Base-by-base conservation (phyloP, 352 stramenopile genomes). In the Phytophthora hybrid region DNA sequence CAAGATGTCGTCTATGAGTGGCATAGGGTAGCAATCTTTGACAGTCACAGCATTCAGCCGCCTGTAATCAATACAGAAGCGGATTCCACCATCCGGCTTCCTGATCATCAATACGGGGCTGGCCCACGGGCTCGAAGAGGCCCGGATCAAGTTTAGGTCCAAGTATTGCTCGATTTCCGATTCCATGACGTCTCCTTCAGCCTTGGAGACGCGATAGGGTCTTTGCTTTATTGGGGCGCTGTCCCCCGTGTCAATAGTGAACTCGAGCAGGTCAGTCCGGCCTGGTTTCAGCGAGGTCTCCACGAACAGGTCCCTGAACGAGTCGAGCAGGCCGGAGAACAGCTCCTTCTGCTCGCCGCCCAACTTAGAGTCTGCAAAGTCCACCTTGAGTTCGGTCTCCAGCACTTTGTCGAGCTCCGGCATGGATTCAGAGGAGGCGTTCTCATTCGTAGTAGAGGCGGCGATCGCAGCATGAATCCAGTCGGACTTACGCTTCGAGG, bases 1-100 rank as follows among this genome's bases (percentile, higher is more conserved):
- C 7, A 61, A 23, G 16, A 71, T 71, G 29, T 71, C 64, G n/a
- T 71, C 56, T 13, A 71, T 66, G 3, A 71, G 32, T 1, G 64
- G 47, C 47, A 66, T 65, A 1, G 56, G 32, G n/a, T 61, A 66
- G 21, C 64, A 66, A 21, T 66, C 64, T 9, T 65, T 60, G 4
- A 65, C n/a, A 1, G 56, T 71, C 5, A 66, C 23, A 0, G 64
- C 19, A 23, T 71, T 71, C 21, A 71, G 14, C 4, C 16, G 7
- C 0, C 56, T n/a, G 21, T 71, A 71, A 23, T 71, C 64, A 34
- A 71, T 71, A 18, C 64, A 66, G 23, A 65, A 65, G 1, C 46
- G 64, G 18, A 71, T 60, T 18, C 63, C 63, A 29, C 55, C 63
- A 41, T 4, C 34, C 3, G 41, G 49, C 23, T 26, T 26, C 23